These are phyloP conservation scores for Phaeosphaeriaceae sp. DNA, from an alignment of 2,329 filamentous ascomycete species.

Conservation along the genomic window DNA sequence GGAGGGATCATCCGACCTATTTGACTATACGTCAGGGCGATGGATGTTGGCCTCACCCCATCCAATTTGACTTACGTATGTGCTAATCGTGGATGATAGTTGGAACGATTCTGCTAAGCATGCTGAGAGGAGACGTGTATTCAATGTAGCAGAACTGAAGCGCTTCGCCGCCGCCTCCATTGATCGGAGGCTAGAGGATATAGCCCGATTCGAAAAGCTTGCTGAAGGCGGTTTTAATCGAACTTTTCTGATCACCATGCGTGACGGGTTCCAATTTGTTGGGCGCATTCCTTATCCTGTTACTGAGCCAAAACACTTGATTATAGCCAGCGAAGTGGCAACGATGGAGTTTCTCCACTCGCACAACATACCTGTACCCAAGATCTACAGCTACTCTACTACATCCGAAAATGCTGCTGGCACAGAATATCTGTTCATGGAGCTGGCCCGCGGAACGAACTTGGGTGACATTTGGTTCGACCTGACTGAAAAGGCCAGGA, in stretches of 20 bases:
- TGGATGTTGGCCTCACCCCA: slow-evolving; percentile 25
- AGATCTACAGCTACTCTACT: slow-evolving; percentile 45
- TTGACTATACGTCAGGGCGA: slow-evolving; percentile 32
- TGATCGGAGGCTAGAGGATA: slow-evolving; percentile 23
- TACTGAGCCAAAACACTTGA: slow-evolving; percentile 30
- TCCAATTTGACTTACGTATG: slow-evolving; percentile 4
- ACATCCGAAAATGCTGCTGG: slow-evolving; percentile 47
- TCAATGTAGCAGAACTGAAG: slow-evolving; percentile 30
- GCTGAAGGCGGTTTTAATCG: slow-evolving; percentile 36
- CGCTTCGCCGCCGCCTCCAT: slow-evolving; percentile 36
- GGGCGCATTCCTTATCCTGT: slow-evolving; percentile 32
- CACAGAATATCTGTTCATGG: slow-evolving; percentile 50
- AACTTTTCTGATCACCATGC: slow-evolving; percentile 32
- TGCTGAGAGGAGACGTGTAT: slow-evolving; percentile 25
- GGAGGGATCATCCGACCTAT: slow-evolving; percentile 18
- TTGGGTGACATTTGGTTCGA: no score
- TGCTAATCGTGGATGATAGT: slow-evolving; percentile 21
- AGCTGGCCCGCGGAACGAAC: slow-evolving; percentile 42
- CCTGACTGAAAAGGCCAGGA: no score
- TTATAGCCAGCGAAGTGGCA: slow-evolving; percentile 49
- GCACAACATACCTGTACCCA: slow-evolving; percentile 46
- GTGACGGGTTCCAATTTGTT: slow-evolving; percentile 33
- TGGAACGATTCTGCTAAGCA: slow-evolving; percentile 28
- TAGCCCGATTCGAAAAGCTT: slow-evolving; percentile 31
- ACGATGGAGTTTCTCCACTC: slow-evolving; percentile 44